Evolutionary conservation across 768 basidiomycete genomes (phyloP).

Genomic region (Mycena metata): DNA sequence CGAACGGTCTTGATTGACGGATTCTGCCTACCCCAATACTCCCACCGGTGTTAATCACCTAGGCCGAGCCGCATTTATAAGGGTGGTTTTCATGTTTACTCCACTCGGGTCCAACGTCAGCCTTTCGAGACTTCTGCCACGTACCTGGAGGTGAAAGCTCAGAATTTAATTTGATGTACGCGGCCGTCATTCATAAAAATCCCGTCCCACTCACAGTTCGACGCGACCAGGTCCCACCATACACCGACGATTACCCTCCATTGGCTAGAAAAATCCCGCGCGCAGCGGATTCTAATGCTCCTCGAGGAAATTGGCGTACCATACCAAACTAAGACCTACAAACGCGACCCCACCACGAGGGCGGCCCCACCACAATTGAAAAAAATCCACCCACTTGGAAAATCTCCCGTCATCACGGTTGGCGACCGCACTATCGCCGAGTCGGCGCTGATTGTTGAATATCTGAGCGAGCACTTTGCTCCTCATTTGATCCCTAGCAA

Average conservation of each 20-base stretch:
- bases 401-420: conserved; percentile 53
- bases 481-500: conserved; percentile 15
- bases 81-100: too few species aligned
- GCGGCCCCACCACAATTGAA: conserved; percentile 50
- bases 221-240: too few species aligned
- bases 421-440: conserved; percentile 53
- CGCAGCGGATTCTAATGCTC: conserved; percentile 54
- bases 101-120: too few species aligned
- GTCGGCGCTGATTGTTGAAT: conserved; percentile 50
- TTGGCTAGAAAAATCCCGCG: conserved; percentile 52
- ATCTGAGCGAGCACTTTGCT: conserved; percentile 37
- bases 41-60: too few species aligned
- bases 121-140: too few species aligned
- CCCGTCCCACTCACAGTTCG: too few species aligned
- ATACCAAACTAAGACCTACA: conserved; percentile 52
- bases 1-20: too few species aligned
- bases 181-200: too few species aligned
- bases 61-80: too few species aligned
- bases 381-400: conserved; percentile 52
- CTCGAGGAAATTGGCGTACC: conserved; percentile 58
- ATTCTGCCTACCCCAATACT: too few species aligned
- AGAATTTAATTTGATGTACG: too few species aligned
- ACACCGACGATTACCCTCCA: conserved; percentile 42
- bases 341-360: conserved; percentile 34
- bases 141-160: too few species aligned